These are phyloP conservation scores for Fusarium albidum DNA, from an alignment of 2,329 filamentous ascomycete species.

Conservation along the genomic window DNA sequence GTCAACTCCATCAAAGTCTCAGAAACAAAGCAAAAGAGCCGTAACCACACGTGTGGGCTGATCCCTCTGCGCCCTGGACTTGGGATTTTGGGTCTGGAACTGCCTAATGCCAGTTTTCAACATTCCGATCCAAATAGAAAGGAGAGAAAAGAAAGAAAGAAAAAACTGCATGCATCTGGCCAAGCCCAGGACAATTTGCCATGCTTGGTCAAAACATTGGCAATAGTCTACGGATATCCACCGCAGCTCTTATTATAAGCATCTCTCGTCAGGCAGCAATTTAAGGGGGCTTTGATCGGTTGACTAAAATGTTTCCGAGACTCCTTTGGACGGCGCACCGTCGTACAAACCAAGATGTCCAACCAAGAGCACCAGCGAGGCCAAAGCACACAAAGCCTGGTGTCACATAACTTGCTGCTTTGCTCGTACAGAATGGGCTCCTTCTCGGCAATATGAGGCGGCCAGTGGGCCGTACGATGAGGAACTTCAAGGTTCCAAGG, in stretches of 20 bases:
- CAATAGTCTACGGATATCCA: no score
- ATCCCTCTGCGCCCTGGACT: neutral
- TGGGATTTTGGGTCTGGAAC: neutral
- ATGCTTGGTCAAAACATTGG: no score
- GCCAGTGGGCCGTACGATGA: neutral
- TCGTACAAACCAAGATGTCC: neutral
- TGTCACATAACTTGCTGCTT: neutral
- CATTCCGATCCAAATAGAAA: no score
- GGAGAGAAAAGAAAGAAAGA: no score
- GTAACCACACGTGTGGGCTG: constrained; percentile 3
- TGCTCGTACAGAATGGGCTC: constrained; percentile 7
- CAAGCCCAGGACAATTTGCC: no score
- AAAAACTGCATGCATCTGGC: no score
- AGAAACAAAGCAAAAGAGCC: neutral
- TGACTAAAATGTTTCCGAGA: neutral
- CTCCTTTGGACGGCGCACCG: neutral
- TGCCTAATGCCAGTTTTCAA: no score
- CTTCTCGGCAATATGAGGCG: neutral
- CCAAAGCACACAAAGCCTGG: neutral
- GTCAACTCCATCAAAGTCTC: neutral
- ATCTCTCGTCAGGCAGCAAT: neutral
- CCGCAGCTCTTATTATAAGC: neutral
- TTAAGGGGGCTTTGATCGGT: neutral
- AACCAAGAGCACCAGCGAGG: neutral
- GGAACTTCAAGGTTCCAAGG: neutral